A percentile compares a stretch with the other conserved stretches of the same genome.
phyloP scores from a whole-genome alignment of 169 alveolate genomes.

The Babesia ovis region DNA sequence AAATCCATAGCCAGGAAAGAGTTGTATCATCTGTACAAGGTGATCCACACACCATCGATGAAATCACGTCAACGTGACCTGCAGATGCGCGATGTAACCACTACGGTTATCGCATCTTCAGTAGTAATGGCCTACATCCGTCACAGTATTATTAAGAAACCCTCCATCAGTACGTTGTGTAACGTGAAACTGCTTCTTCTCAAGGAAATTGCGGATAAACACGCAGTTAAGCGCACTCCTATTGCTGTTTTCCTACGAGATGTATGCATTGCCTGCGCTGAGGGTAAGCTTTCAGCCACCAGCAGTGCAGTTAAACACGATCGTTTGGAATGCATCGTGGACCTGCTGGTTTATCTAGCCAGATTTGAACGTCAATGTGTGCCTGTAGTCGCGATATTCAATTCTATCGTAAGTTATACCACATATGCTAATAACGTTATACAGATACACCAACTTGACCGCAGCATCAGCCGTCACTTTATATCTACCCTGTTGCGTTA shows the following conservation, averaged over 20 bases:
- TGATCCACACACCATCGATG: constrained; percentile 40
- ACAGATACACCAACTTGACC: constrained; percentile 57
- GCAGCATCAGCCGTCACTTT: constrained; percentile 64
- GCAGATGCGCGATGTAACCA: constrained; percentile 42
- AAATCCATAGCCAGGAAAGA: constrained; percentile 58
- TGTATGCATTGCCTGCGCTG: constrained; percentile 49
- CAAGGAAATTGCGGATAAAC: constrained; percentile 65
- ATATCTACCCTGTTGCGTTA: constrained; percentile 39
- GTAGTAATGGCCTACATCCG: constrained; percentile 57
- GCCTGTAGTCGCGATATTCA: constrained; percentile 46
- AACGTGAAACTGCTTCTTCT: constrained; percentile 47
- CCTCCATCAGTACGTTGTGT: constrained; percentile 35
- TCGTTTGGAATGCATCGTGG: constrained; percentile 64
- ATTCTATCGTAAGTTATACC: constrained; percentile 43
- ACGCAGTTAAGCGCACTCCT: constrained; percentile 52
- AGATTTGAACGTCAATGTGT: constrained; percentile 62
- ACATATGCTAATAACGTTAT: background rate
- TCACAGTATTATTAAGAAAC: constrained; percentile 30
- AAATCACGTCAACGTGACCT: constrained; percentile 34
- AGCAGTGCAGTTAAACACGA: constrained; percentile 33
- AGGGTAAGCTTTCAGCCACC: constrained; percentile 37
- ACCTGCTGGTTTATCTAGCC: constrained; percentile 56
- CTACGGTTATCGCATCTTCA: constrained; percentile 62
- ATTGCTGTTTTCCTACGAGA: constrained; percentile 53
- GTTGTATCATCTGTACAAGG: constrained; percentile 46